Evolutionary conservation across 257 asterid species (phyloP), one percentile per base, ranked within the genome.

Genomic region (Sherardia arvensis): DNA sequence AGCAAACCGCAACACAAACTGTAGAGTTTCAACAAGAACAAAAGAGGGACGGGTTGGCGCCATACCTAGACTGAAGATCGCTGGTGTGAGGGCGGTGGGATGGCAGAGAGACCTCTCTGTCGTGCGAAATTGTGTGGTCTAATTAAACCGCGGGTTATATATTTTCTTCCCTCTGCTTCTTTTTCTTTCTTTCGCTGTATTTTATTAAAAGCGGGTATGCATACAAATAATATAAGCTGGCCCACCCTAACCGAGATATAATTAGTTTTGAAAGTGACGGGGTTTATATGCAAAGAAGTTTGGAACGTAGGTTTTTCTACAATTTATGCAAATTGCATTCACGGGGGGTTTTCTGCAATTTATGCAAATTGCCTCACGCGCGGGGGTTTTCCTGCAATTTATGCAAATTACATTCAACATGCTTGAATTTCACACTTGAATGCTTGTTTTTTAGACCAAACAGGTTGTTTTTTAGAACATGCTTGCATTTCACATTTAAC

Each of bases 31-130:
- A 49, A 49, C 56, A 55, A 56, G 20, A 59, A 28, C 20, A 40
- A 57, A 48, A 11, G n/a, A 32, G 54, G 29, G 21, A 36, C 12
- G 48, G 9, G 27, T 51, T 18, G 47, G 55, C 17, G 30, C 56
- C 66, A 21, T 33, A 61, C 73, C 67, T 59, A 27, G 43, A 34
- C 8, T 5, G 67, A 51, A 53, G 51, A 69, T 61, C 62, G 73
- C n/a, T 10, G 17, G 43, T 5, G 62, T 2, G 14, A 28, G 62
- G 5, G 34, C 21, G 62, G 23, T 43, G 51, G 51, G n/a, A 43
- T 43, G 51, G 51, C 21, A 43, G n/a, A n/a, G n/a, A n/a, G 51
- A n/a, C 7, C 47, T 59, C 63, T 59, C 51, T 43, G 51, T 43
- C 51, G n/a, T 32, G 63, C 47, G 63, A 59, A 58, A 17, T 58